A percentile compares a stretch with the other conserved stretches of the same genome.
Conservation (phyloP, 2,329 filamentous ascomycete genomes). For the Hirsutella thompsonii region DNA sequence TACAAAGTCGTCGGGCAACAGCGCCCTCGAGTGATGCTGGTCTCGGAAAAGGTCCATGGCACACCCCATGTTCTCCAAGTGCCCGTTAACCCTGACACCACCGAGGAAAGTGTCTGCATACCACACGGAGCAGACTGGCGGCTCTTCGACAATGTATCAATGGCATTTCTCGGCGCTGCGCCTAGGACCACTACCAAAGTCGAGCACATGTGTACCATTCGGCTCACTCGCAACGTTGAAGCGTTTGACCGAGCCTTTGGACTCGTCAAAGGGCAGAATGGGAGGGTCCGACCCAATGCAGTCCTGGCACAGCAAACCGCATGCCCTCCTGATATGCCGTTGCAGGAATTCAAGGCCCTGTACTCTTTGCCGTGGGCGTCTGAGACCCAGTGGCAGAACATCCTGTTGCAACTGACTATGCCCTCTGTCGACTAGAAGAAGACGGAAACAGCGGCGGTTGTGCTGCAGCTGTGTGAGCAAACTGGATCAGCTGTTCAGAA, state of each 20-base stretch:
- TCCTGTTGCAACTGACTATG: slow-evolving; percentile 34
- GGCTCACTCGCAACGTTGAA: not conserved
- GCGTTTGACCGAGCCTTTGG: not conserved
- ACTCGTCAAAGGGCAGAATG: no score
- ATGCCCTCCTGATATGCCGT: slow-evolving; percentile 32
- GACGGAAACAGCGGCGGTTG: slow-evolving; percentile 28
- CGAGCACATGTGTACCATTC: not conserved
- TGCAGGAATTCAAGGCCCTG: slow-evolving; percentile 43
- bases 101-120: not conserved
- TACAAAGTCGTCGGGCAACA: no score
- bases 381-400: slow-evolving; percentile 41
- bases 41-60: not conserved
- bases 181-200: not conserved
- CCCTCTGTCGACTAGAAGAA: slow-evolving; percentile 37
- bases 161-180: not conserved
- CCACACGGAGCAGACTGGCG: not conserved
- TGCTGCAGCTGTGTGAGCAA: slow-evolving; percentile 37
- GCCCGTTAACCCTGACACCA: not conserved
- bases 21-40: not conserved
- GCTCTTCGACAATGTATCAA: not conserved
- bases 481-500: slow-evolving; percentile 20
- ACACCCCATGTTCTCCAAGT: not conserved
- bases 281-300: slow-evolving; percentile 29
- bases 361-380: slow-evolving; percentile 31
- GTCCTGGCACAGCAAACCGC: slow-evolving; percentile 33